Conservation (phyloP, 2,329 filamentous ascomycete species). For the Phialemoniopsis sp. region DNA sequence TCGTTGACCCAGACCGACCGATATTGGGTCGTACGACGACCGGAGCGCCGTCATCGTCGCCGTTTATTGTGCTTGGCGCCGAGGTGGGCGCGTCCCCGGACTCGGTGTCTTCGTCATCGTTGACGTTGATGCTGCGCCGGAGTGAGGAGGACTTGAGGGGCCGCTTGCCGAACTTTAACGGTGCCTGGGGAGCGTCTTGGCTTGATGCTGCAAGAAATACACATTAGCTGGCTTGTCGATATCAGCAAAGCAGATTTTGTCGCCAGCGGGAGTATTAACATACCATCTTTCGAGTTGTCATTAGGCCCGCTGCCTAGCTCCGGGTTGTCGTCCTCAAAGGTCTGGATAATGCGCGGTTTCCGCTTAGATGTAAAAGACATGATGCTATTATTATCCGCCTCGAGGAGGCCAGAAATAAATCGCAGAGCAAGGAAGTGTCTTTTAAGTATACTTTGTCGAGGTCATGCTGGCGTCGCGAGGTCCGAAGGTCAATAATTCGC, state of each 20-base stretch:
- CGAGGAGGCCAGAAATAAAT: background rate
- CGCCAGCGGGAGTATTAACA: conserved; percentile 14
- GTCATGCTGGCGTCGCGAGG: too few relatives aligned
- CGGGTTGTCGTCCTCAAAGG: conserved; percentile 60
- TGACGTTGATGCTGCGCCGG: conserved; percentile 49
- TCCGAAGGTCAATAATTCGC: too few relatives aligned
- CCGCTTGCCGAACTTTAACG: conserved; percentile 45
- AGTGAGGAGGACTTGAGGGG: conserved; percentile 54
- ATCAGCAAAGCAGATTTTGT: conserved; percentile 11
- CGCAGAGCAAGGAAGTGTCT: too few relatives aligned
- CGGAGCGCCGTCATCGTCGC: conserved; percentile 29
- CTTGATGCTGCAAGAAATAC: conserved; percentile 14
- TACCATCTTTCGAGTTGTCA: conserved; percentile 25
- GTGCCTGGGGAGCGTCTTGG: conserved; percentile 28
- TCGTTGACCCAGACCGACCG: conserved; percentile 42
- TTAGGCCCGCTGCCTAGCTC: too few relatives aligned
- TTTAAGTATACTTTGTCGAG: too few relatives aligned
- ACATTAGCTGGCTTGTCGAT: conserved; percentile 23
- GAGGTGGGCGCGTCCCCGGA: conserved; percentile 8
- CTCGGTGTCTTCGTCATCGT: conserved; percentile 25
- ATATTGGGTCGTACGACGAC: conserved; percentile 44
- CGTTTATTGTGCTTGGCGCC: conserved; percentile 8
- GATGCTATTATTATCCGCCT: conserved; percentile 32
- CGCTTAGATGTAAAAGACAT: conserved; percentile 53
- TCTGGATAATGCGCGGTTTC: conserved; percentile 74